Conservation (phyloP, 2,329 filamentous ascomycete species). For the Colletotrichum sp. region DNA sequence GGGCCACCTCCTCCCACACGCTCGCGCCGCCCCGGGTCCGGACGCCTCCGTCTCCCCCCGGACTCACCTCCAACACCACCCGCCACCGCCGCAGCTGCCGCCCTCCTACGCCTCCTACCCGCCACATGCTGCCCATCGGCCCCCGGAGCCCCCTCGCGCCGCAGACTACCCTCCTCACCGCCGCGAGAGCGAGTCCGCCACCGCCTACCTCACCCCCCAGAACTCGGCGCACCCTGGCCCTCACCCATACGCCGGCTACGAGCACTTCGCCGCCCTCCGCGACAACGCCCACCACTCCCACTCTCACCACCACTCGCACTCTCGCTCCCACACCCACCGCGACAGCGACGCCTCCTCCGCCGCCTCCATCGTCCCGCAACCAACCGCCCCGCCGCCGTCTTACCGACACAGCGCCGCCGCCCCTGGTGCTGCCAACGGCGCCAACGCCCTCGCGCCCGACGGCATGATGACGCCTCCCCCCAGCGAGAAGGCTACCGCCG, state of each 20-base stretch:
- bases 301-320: constrained; percentile 27
- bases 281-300: constrained; percentile 18
- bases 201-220: constrained; percentile 26
- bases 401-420: constrained; percentile 22
- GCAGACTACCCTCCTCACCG: constrained; percentile 16
- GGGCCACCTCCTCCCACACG: constrained; percentile 20
- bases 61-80: constrained; percentile 5
- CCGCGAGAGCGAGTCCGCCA: constrained; percentile 10
- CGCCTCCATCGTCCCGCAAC: constrained; percentile 42
- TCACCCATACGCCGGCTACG: constrained; percentile 7
- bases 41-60: constrained; percentile 9
- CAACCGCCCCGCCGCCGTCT: constrained; percentile 33
- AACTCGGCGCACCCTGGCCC: constrained; percentile 28
- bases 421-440: constrained; percentile 31
- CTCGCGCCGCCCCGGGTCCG: background rate
- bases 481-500: constrained; percentile 36
- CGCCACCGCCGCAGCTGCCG: background rate
- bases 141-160: background rate
- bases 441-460: constrained; percentile 28
- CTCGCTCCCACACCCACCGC: constrained; percentile 29
- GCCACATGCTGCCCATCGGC: background rate
- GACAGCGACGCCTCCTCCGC: constrained; percentile 42
- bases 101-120: constrained; percentile 9
- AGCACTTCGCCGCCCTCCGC: constrained; percentile 1
- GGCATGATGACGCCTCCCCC: constrained; percentile 45